Evolutionary conservation across 1,139 yeast genomes (phyloP).

Genomic region (Yamadazyma dendronema): DNA sequence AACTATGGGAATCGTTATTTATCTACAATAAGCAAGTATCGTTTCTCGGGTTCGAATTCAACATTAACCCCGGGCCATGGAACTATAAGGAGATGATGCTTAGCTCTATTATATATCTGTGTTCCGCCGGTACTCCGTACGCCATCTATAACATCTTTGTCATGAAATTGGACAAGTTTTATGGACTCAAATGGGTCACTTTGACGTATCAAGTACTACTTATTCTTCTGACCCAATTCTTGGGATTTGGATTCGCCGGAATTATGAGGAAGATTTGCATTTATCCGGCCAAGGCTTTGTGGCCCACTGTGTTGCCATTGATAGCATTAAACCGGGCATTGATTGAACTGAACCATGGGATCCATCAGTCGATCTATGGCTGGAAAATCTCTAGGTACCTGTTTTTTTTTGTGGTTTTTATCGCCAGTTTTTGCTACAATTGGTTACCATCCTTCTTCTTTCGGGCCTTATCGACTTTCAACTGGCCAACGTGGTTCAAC

Average conservation of each 20-base stretch:
- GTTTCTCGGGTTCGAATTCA: conserved; percentile 21
- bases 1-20: conserved; percentile 36
- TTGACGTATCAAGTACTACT: conserved; percentile 38
- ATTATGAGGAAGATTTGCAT: conserved; percentile 44
- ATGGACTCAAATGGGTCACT: conserved; percentile 45
- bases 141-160: conserved; percentile 45
- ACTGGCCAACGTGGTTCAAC: conserved; percentile 50
- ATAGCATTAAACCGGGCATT: conserved; percentile 45
- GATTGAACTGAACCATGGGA: conserved; percentile 27
- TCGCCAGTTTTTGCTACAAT: conserved; percentile 36
- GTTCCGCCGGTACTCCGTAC: conserved; percentile 46
- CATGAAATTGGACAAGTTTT: conserved; percentile 44
- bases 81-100: conserved; percentile 66
- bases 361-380: conserved; percentile 28
- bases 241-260: conserved; percentile 49
- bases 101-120: conserved; percentile 44
- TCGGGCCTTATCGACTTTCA: conserved; percentile 41
- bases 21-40: conserved; percentile 24
- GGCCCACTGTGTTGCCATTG: conserved; percentile 49
- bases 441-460: conserved; percentile 46
- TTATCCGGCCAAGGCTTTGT: conserved; percentile 43
- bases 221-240: conserved; percentile 41
- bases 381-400: conserved; percentile 42
- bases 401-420: conserved; percentile 36
- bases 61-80: conserved; percentile 54